These are phyloP conservation scores for Sporisorium reilianum DNA, from an alignment of 1,284 basidiomycete genomes.

Conservation along the genomic window DNA sequence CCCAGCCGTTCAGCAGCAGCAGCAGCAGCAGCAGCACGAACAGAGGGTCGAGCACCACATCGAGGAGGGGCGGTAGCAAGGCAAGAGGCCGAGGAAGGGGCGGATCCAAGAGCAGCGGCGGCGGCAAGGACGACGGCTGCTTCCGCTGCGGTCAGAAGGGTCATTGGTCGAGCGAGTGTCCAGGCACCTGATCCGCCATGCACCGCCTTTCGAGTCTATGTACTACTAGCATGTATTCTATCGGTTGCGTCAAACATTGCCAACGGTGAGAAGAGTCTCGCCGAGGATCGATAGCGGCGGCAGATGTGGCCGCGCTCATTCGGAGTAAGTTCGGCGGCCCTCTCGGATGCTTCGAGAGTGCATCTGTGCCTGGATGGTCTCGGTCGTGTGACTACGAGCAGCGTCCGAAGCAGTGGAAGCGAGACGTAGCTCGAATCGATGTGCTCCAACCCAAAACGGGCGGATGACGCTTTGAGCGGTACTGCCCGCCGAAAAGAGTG, in stretches of 20 bases:
- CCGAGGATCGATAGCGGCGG: constrained; percentile 4
- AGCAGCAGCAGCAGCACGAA: too few relatives aligned
- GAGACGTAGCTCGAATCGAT: background rate
- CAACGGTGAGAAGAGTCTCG: background rate
- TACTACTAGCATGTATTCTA: constrained; percentile 6
- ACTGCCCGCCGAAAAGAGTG: background rate
- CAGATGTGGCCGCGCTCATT: background rate
- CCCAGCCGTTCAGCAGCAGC: constrained; percentile 8
- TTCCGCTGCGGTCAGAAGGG: constrained; percentile 50
- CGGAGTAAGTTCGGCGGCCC: background rate
- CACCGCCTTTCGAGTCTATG: background rate
- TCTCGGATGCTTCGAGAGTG: too few relatives aligned
- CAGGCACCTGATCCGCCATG: constrained; percentile 26
- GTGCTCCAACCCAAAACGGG: background rate
- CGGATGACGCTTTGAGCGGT: background rate
- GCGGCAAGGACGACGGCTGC: constrained; percentile 35
- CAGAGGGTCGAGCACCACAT: constrained; percentile 3
- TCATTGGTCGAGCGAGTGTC: constrained; percentile 66
- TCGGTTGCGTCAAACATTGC: background rate
- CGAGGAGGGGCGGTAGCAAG: background rate
- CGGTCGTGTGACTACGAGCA: background rate
- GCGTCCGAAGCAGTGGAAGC: background rate
- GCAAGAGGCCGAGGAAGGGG: constrained; percentile 7
- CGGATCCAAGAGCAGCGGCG: constrained; percentile 7
- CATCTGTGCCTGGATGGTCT: background rate